Base-by-base conservation (phyloP, 805 yeast species). In the Cyberlindnera galapagoensis region DNA sequence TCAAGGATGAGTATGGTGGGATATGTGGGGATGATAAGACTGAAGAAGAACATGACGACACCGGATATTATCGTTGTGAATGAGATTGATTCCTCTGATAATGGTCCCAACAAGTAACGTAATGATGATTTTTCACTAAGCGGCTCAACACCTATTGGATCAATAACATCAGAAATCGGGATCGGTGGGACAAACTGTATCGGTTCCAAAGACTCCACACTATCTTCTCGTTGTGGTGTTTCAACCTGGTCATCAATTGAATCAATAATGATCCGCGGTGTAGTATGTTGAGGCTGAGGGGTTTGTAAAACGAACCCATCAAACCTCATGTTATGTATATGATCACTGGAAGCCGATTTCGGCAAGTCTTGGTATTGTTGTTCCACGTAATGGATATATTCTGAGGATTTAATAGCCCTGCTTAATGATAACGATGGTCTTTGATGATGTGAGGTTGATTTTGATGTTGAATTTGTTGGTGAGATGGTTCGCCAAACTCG, bases 401-500 rank as follows among this genome's bases (percentile, higher is more conserved):
- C 33, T 6, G 32, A 7, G 16, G 35, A 31, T 12, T 18, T 31
- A 21, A 24, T 31, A n/a, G 29, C 18, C 9, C 38, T 27, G n/a
- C n/a, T n/a, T n/a, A n/a, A n/a, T n/a, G n/a, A n/a, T n/a, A n/a
- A n/a, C n/a, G n/a, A n/a, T n/a, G n/a, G n/a, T n/a, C n/a, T n/a
- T n/a, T n/a, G n/a, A n/a, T n/a, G n/a, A n/a, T n/a, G n/a, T n/a
- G n/a, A n/a, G n/a, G n/a, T n/a, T n/a, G n/a, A n/a, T n/a, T n/a
- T n/a, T n/a, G n/a, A n/a, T 21, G 6, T 9, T 19, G 18, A 6
- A 13, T 25, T 14, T 10, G 19, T 7, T n/a, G 32, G 26, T 6
- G 32, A 30, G 3, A 22, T n/a, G 8, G 27, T 16, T 22, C 33
- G 46, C 33, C 54, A 51, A 24, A 65, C 47, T 28, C 59, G 61